Base-by-base conservation (phyloP, 352 stramenopile genomes). In the Phytophthora idaei region DNA sequence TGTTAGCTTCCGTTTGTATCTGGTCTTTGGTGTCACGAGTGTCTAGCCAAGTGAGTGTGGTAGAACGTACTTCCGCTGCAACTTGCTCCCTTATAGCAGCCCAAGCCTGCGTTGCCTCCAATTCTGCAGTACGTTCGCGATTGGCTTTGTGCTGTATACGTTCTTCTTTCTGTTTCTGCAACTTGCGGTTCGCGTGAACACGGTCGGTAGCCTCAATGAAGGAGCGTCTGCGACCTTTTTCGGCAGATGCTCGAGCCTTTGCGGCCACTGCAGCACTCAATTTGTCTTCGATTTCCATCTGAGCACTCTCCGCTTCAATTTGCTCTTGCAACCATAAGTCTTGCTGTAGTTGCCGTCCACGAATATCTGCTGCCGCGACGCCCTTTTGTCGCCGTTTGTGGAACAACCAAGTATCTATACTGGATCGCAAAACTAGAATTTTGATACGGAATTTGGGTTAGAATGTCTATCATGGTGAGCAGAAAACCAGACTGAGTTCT, bases 241-340 rank as follows among this genome's bases (percentile, higher is more conserved):
- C 85, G 0, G 48, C 48, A 3, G 59, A 32, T 21, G 74, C 50
- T 3, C 64, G 68, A 11, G 73, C 59, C 42, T 65, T 69, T 4
- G 31, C n/a, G 32, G 77, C 63, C 0, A 84, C 54, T 0, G 64
- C 68, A 9, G 52, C 28, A 27, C 81, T 85, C 2, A 81, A 63
- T 6, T 52, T 67, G 41, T 93, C 82, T 63, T 93, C 85, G 4
- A 72, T 12, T 12, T 68, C 57, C 83, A 93, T 91, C 1, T 46
- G 41, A 1, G 27, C 49, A 0, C 41, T 3, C 17, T 91, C 85
- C 3, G 21, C 31, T 32, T 77, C 63, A 55, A 79, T 57, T 12
- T 57, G 67, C 31, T 62, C 29, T 6, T 74, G 62, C 28, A 78
- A 53, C 14, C 64, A 49, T 21, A 90, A 53, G 14, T 81, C 70